Conservation (phyloP, 768 basidiomycete species). For the Trametes gibbosa region DNA sequence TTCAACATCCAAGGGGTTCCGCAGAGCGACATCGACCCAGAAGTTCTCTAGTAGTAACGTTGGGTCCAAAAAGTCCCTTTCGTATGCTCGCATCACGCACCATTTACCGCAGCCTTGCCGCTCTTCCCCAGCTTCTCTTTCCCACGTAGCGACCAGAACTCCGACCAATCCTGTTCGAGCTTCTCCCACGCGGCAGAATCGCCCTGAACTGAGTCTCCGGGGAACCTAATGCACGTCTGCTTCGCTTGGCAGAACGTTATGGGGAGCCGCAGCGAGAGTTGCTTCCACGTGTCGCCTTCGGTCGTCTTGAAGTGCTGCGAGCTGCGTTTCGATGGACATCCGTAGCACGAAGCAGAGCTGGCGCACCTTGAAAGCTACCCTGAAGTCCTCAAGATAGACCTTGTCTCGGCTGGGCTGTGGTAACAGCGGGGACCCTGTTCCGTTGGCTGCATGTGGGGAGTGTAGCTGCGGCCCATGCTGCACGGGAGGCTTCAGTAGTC, state of each 20-base stretch:
- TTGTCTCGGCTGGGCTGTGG: slow-evolving; percentile 45
- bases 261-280: slow-evolving; percentile 56
- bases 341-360: not conserved
- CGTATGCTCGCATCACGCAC: slow-evolving; percentile 35
- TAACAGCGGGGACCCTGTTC: slow-evolving; percentile 14
- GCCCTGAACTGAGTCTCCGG: slow-evolving; percentile 45
- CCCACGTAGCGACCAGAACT: slow-evolving; percentile 56
- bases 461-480: slow-evolving; percentile 15
- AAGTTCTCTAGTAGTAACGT: slow-evolving; percentile 54
- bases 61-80: not conserved
- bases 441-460: slow-evolving; percentile 16
- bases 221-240: slow-evolving; percentile 56
- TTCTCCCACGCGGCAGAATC: slow-evolving; percentile 54
- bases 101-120: slow-evolving; percentile 61
- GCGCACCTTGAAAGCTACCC: slow-evolving; percentile 76
- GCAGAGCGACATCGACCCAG: slow-evolving; percentile 69
- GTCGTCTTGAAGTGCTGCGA: slow-evolving; percentile 70
- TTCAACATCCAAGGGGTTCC: slow-evolving; percentile 73
- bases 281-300: slow-evolving; percentile 41
- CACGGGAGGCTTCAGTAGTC: slow-evolving; percentile 50
- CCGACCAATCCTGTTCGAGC: slow-evolving; percentile 63
- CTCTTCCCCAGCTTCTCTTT: slow-evolving; percentile 52
- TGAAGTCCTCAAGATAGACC: slow-evolving; percentile 83
- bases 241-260: slow-evolving; percentile 61
- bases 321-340: not conserved